These are phyloP conservation scores for Cercospora nicotianae DNA, from an alignment of 2,329 filamentous ascomycete species.

Conservation along the genomic window DNA sequence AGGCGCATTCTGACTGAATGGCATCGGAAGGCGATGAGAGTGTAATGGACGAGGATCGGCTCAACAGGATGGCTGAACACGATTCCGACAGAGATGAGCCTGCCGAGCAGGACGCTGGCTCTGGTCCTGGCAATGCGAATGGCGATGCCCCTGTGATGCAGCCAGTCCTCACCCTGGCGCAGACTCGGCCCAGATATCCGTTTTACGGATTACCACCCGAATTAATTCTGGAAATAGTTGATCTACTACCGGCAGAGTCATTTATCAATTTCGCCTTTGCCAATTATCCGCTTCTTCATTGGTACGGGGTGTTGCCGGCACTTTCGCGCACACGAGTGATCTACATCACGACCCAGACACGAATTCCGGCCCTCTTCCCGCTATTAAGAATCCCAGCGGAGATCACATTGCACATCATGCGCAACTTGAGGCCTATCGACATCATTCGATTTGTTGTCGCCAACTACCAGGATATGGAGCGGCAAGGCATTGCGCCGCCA, in stretches of 20 bases:
- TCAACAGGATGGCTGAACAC: neutral
- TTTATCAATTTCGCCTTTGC: slow-evolving; percentile 51
- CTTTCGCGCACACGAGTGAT: slow-evolving; percentile 35
- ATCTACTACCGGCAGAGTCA: slow-evolving; percentile 42
- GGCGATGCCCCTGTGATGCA: neutral
- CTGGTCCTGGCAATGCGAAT: neutral
- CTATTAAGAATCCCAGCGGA: slow-evolving; percentile 43
- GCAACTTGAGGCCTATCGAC: slow-evolving; percentile 41
- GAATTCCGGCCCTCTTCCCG: slow-evolving; percentile 34
- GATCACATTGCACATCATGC: slow-evolving; percentile 44
- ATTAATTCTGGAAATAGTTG: slow-evolving; percentile 49
- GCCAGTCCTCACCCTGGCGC: slow-evolving; percentile 10
- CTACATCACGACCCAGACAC: slow-evolving; percentile 36
- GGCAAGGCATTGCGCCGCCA: slow-evolving; percentile 39
- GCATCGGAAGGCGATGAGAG: neutral
- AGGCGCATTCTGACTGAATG: slow-evolving; percentile 34
- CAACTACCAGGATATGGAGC: slow-evolving; percentile 39
- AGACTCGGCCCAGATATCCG: slow-evolving; percentile 29
- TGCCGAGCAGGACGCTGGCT: neutral
- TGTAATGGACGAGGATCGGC: neutral
- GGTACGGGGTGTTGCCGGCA: slow-evolving; percentile 40
- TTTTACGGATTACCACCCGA: slow-evolving; percentile 49
- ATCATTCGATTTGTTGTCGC: slow-evolving; percentile 43
- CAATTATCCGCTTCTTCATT: slow-evolving; percentile 47
- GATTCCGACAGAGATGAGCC: neutral